Evolutionary conservation across 345 rosid species (phyloP), one percentile per base, ranked within the genome.

Genomic region (Anacardium occidentale): DNA sequence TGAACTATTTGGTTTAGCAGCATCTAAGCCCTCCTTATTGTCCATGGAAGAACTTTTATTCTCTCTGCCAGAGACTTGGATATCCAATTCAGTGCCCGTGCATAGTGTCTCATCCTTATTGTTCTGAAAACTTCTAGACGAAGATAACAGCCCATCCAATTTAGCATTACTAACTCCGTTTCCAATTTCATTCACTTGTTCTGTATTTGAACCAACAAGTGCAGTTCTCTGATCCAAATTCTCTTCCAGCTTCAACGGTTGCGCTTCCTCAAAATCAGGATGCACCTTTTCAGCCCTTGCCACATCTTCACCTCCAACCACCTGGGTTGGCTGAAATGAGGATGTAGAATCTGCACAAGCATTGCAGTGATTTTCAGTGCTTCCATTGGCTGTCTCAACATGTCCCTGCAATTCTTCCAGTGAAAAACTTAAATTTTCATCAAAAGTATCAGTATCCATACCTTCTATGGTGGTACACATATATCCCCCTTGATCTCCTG

Each of bases 371-470:
- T 62, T 76, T 79, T 85, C 85, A 84, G 79, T 78, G 79, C 78
- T 68, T 64, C 62, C 79, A 52, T 72, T 80, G 1, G 64, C 78
- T 62, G 53, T 63, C 71, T 78, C 80, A 62, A 71, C 66, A 25
- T 79, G 69, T 57, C 55, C 81, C 77, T 75, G 78, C 68, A 61
- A 72, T 74, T 85, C 86, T 77, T 83, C 88, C 69, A 73, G 69
- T 71, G 79, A 71, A 83, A 75, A 65, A 75, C 74, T 76, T 74
- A 80, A 83, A 77, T 71, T 78, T 60, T 76, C 80, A 85, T 78
- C 69, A 75, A 74, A 80, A 78, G 74, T 74, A 77, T 83, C 87
- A 75, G 83, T 75, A 69, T 85, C 85, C 91, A 83, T 88, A 78
- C 86, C 89, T 78, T 85, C 85, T 56, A 69, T 47, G 40, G 75